Evolutionary conservation across 2,329 filamentous ascomycete genomes (phyloP).

Genomic region (Neonectria faginata): DNA sequence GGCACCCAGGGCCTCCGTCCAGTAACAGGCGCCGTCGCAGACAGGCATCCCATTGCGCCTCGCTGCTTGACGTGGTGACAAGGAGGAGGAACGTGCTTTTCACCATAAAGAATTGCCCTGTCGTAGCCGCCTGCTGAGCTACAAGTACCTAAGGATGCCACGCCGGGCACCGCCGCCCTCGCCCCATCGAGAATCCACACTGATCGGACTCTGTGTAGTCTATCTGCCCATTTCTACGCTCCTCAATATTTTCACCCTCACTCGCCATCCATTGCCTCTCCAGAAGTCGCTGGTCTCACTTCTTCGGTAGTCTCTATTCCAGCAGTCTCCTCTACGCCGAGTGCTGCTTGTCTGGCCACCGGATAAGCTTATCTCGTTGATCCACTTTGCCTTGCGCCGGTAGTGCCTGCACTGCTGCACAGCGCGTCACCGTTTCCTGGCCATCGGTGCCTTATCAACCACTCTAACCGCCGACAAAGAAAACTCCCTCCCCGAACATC

Average conservation of each 20-base stretch:
- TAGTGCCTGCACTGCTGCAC: constrained; percentile 23
- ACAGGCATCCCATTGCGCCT: constrained; percentile 21
- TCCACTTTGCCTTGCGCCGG: constrained; percentile 12
- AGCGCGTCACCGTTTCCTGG: constrained; percentile 27
- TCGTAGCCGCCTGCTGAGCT: background rate
- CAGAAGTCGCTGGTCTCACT: background rate
- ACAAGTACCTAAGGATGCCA: constrained; percentile 12
- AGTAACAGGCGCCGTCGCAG: constrained; percentile 13
- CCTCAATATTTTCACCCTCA: constrained; percentile 6
- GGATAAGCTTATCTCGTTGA: constrained; percentile 20
- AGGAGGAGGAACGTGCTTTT: constrained; percentile 13
- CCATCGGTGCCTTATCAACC: constrained; percentile 36
- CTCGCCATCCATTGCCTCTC: constrained; percentile 3
- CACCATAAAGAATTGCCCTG: background rate
- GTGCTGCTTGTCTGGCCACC: constrained; percentile 1
- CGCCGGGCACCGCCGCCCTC: constrained; percentile 15
- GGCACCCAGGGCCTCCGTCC: background rate
- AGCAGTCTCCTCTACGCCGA: background rate
- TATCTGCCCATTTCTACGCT: constrained; percentile 6
- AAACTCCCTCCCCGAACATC: constrained; percentile 19
- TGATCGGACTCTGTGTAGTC: constrained; percentile 10
- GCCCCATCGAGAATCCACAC: constrained; percentile 28
- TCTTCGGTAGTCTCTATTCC: background rate
- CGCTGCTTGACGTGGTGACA: background rate
- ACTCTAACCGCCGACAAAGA: constrained; percentile 27